These are phyloP conservation scores for Tremellales sp. DNA, from an alignment of 1,284 basidiomycete species.

Conservation along the genomic window DNA sequence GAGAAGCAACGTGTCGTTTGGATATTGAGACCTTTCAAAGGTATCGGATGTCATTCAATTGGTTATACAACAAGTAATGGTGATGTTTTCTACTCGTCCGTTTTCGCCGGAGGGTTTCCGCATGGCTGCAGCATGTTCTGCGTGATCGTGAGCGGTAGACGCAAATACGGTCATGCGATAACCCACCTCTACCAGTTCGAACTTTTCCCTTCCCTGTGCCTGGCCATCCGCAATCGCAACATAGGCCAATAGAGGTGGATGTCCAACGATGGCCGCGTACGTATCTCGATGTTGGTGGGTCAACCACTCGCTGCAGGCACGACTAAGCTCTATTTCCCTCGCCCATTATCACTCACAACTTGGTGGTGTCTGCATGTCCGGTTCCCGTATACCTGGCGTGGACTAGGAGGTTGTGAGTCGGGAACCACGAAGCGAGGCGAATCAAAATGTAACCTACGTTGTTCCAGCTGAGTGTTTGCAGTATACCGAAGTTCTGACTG, in stretches of 20 bases:
- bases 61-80: slow-evolving; percentile 13
- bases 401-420: slow-evolving; percentile 54
- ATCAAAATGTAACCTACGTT: slow-evolving; percentile 58
- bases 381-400: slow-evolving; percentile 94
- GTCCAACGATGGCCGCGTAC: slow-evolving; percentile 83
- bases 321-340: too few relatives aligned
- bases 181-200: slow-evolving; percentile 91
- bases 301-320: slow-evolving; percentile 76
- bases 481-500: slow-evolving; percentile 84
- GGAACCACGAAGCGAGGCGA: slow-evolving; percentile 10
- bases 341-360: slow-evolving; percentile 76
- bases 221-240: slow-evolving; percentile 92
- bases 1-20: too few relatives aligned
- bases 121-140: slow-evolving; percentile 98
- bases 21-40: too few relatives aligned
- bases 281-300: slow-evolving; percentile 97
- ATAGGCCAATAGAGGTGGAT: slow-evolving; percentile 79
- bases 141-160: slow-evolving; percentile 2
- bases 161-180: slow-evolving; percentile 1
- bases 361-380: slow-evolving; percentile 91
- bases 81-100: slow-evolving; percentile 73
- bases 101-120: slow-evolving; percentile 88
- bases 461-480: slow-evolving; percentile 87
- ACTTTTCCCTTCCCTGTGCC: slow-evolving; percentile 79
- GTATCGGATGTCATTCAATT: too few relatives aligned